These are phyloP conservation scores for Pythium monospermum DNA, from an alignment of 352 stramenopile species.

Conservation along the genomic window DNA sequence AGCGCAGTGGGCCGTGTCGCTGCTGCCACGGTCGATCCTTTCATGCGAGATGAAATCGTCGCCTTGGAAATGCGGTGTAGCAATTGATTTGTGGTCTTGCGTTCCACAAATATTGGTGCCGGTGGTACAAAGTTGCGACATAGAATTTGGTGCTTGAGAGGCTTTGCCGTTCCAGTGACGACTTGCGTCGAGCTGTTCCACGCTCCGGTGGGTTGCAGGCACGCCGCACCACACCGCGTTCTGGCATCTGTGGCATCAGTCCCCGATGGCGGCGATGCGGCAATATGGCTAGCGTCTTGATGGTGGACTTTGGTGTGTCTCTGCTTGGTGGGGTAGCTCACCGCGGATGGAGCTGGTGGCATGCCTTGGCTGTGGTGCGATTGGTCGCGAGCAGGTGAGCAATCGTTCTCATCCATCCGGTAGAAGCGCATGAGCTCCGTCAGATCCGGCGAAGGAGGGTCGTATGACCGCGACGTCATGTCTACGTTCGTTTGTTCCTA, in stretches of 20 bases:
- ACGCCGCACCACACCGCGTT: constrained; percentile 6
- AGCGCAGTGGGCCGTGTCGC: not conserved
- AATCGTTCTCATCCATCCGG: constrained; percentile 19
- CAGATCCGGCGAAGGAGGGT: constrained; percentile 35
- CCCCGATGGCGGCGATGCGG: not conserved
- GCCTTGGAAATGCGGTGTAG: constrained; percentile 43
- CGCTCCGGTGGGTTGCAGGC: not conserved
- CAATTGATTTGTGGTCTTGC: constrained; percentile 28
- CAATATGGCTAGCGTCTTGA: not conserved
- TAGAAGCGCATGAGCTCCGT: constrained; percentile 49
- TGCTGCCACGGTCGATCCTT: constrained; percentile 7
- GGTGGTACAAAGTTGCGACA: constrained; percentile 47
- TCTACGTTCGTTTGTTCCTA: not conserved
- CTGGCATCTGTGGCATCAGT: not conserved
- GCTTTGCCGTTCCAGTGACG: constrained; percentile 21
- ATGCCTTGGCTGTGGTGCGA: not conserved
- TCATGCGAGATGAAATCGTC: constrained; percentile 53
- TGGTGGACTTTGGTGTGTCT: not conserved
- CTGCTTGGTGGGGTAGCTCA: no score
- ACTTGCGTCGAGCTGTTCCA: constrained; percentile 63
- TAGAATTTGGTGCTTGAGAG: constrained; percentile 57
- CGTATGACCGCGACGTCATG: constrained; percentile 20
- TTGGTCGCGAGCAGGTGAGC: not conserved
- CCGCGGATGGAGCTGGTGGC: not conserved
- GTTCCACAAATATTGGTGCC: constrained; percentile 28